Conservation (phyloP, 495 filamentous ascomycete species). For the Pyronema omphalodes region DNA sequence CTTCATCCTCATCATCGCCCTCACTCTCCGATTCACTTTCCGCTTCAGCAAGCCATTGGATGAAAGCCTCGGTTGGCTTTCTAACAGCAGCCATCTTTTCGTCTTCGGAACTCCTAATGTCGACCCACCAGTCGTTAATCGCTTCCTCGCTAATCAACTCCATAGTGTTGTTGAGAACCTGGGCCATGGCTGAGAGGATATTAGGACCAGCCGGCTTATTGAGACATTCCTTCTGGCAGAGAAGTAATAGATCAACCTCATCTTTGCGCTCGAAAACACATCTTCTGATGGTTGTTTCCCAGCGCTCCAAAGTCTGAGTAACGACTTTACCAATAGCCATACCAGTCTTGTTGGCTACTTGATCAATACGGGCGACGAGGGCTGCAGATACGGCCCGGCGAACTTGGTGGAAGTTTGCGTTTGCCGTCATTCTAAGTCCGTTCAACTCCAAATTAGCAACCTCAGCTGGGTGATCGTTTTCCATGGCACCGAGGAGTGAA, state of each 20-base stretch:
- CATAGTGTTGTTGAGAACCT: slow-evolving; percentile 54
- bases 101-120: slow-evolving; percentile 41
- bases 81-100: slow-evolving; percentile 53
- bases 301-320: slow-evolving; percentile 43
- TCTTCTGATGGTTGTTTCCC: slow-evolving; percentile 32
- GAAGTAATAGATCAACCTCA: slow-evolving; percentile 69
- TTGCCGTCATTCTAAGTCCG: slow-evolving; percentile 67
- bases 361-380: slow-evolving; percentile 62
- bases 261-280: slow-evolving; percentile 40
- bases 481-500: slow-evolving; percentile 67
- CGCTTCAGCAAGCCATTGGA: slow-evolving; percentile 71
- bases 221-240: slow-evolving; percentile 61
- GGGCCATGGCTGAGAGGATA: slow-evolving; percentile 53
- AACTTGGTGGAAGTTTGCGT: slow-evolving; percentile 75
- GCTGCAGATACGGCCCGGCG: slow-evolving; percentile 69
- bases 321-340: slow-evolving; percentile 32
- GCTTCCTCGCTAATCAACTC: slow-evolving; percentile 83
- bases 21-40: slow-evolving; percentile 65
- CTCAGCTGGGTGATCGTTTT: slow-evolving; percentile 54
- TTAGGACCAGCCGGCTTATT: slow-evolving; percentile 35
- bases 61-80: slow-evolving; percentile 53
- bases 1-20: slow-evolving; percentile 44
- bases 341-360: slow-evolving; percentile 41
- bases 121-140: slow-evolving; percentile 73
- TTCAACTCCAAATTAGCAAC: slow-evolving; percentile 79